Evolutionary conservation across 2,329 filamentous ascomycete species (phyloP), one percentile per base, ranked within the genome.

Genomic region (Trichoderma brevicompactum): DNA sequence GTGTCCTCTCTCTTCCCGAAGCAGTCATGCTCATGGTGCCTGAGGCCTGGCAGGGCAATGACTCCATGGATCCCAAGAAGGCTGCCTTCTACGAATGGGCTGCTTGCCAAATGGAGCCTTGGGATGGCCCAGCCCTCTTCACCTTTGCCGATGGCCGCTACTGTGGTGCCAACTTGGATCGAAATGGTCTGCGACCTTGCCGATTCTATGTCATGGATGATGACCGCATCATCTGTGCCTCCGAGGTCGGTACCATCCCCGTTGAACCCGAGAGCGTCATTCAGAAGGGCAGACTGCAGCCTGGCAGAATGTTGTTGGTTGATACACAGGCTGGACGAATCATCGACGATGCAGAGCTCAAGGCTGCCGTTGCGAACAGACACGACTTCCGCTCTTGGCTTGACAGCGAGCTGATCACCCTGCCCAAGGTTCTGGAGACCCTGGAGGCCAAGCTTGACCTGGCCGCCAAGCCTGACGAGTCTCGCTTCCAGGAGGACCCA

Each of bases 11-110:
- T 54, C 85, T 98, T 3, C 94, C 94, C 15, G 94, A 98, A 79
- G 94, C 94, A 58, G 92, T 98, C 72, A 98, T 98, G 94, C 86
- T 98, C 72, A 97, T 98, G 94, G 92, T 98, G 56, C 94, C 94
- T 23, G 94, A 98, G 80, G 94, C 94, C 67, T 98, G 94, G 94
- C 93, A 98, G 79, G 94, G 94, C 68, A 97, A 97, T 78, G 83
- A 88, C 43, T 83, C 88, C 67, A 96, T 98, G 90, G 94, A 97
- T 73, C 92, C 93, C 65, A 91, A 92, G 74, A 98, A 98, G 82
- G 92, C 94, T 66, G 94, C 94, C 59, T 98, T 97, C 80, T 98
- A 98, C 80, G 94, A 98, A 78, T 98, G 94, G 93, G 94, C 94
- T 73, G 94, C 93, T 70, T 98, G 94, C 79, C 91, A 96, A 83